phyloP scores from a whole-genome alignment of 2,329 filamentous ascomycete species.

The Pyrenophora seminiperda region DNA sequence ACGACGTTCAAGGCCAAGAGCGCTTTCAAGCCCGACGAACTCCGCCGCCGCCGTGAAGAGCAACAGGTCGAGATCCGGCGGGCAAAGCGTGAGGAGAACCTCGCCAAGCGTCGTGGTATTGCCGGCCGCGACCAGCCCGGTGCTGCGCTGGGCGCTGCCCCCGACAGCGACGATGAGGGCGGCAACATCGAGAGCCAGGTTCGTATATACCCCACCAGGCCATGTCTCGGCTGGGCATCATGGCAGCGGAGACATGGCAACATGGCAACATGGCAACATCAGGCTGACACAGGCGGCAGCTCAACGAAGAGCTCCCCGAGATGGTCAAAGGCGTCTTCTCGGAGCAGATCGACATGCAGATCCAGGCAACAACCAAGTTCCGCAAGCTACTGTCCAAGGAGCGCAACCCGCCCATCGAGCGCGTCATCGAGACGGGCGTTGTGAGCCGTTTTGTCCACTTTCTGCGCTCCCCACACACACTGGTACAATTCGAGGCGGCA shows the following conservation, averaged over 20 bases:
- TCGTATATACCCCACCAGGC: conserved; percentile 50
- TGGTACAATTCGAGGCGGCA: conserved; percentile 98
- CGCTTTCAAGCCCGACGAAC: conserved; percentile 98
- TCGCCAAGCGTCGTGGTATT: conserved; percentile 97
- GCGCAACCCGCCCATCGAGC: conserved; percentile 97
- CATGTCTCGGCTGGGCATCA: conserved; percentile 5
- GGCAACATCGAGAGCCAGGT: conserved; percentile 96
- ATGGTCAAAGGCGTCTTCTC: conserved; percentile 99
- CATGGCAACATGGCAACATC: background rate
- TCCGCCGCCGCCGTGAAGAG: conserved; percentile 96
- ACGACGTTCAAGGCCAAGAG: conserved; percentile 99
- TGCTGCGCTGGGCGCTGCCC: conserved; percentile 81
- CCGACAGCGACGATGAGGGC: conserved; percentile 97
- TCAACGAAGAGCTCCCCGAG: conserved; percentile 96
- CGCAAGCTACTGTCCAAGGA: conserved; percentile 97
- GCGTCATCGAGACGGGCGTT: conserved; percentile 98
- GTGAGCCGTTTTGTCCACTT: conserved; percentile 98
- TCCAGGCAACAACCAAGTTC: conserved; percentile 97
- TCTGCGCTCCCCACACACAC: conserved; percentile 92
- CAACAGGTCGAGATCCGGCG: conserved; percentile 99
- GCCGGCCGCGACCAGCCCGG: conserved; percentile 75
- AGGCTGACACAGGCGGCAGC: conserved; percentile 57
- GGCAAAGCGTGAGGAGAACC: conserved; percentile 97
- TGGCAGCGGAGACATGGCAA: background rate
- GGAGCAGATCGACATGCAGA: conserved; percentile 97